Evolutionary conservation across 1,284 basidiomycete genomes (phyloP).

Genomic region (Porogramme epimiltina): DNA sequence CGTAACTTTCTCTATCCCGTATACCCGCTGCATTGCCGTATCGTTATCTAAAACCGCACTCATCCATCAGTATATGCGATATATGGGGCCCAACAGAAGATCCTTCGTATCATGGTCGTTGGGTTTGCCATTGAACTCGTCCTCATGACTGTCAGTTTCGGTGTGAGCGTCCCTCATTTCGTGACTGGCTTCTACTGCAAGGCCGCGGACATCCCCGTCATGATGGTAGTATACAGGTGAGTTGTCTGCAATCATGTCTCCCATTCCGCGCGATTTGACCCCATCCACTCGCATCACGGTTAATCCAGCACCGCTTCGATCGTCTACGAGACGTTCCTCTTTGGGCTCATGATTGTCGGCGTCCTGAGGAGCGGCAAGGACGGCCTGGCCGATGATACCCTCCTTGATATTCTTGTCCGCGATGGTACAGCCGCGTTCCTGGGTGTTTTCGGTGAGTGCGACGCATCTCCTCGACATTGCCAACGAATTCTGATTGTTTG

Average conservation of each 20-base stretch:
- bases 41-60: background rate
- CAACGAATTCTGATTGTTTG: background rate
- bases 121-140: constrained; percentile 27
- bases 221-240: constrained; percentile 33
- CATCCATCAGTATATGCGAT: constrained; percentile 32
- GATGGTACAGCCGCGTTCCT: constrained; percentile 36
- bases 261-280: too few species aligned
- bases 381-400: constrained; percentile 33
- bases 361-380: constrained; percentile 30
- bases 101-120: constrained; percentile 25
- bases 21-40: background rate
- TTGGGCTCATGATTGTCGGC: constrained; percentile 35
- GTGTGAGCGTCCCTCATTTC: constrained; percentile 29
- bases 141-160: constrained; percentile 30
- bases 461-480: background rate
- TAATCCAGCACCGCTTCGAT: constrained; percentile 35
- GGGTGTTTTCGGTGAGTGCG: constrained; percentile 27
- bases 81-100: constrained; percentile 25
- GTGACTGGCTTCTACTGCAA: constrained; percentile 26
- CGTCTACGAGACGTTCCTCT: constrained; percentile 37
- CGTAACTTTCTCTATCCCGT: constrained; percentile 2
- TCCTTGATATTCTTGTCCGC: constrained; percentile 36
- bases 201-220: constrained; percentile 26
- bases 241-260: background rate
- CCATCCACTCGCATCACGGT: too few species aligned